Conservation (phyloP, 2,329 filamentous ascomycete species). For the Cercospora zeina region DNA sequence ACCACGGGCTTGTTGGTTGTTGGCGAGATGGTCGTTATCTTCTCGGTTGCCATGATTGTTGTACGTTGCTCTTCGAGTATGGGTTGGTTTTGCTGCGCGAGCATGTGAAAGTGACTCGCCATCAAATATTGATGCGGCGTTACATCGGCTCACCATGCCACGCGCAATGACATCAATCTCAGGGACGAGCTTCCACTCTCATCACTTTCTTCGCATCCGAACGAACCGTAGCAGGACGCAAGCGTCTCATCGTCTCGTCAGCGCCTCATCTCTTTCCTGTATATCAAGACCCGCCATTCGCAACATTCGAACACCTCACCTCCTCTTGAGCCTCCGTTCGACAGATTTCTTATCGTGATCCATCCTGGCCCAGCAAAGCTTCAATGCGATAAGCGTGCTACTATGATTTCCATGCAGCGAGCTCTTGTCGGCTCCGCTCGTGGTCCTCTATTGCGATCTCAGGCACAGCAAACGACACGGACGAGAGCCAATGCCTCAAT, state of each 20-base stretch:
- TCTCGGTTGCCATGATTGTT: constrained; percentile 55
- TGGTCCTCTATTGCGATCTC: constrained; percentile 14
- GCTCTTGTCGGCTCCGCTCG: constrained; percentile 28
- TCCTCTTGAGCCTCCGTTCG: not conserved
- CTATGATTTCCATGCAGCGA: constrained; percentile 30
- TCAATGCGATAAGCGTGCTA: constrained; percentile 28
- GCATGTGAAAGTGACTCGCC: constrained; percentile 12
- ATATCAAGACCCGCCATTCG: not conserved
- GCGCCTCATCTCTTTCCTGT: constrained; percentile 1
- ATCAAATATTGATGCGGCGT: constrained; percentile 11
- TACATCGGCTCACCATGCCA: not conserved
- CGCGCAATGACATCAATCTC: constrained; percentile 5
- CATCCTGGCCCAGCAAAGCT: constrained; percentile 15
- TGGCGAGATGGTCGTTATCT: constrained; percentile 79
- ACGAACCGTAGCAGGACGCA: constrained; percentile 3
- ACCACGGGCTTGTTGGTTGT: constrained; percentile 82
- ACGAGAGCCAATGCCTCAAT: constrained; percentile 20
- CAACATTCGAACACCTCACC: not conserved
- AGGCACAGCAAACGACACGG: constrained; percentile 15
- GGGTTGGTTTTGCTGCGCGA: not conserved
- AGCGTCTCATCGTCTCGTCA: constrained; percentile 6
- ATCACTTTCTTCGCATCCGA: constrained; percentile 4
- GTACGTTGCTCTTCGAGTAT: not conserved
- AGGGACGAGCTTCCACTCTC: constrained; percentile 2
- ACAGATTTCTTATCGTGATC: not conserved